These are phyloP conservation scores for Penicillium sp. DNA, from an alignment of 2,329 filamentous ascomycete genomes.

Conservation along the genomic window DNA sequence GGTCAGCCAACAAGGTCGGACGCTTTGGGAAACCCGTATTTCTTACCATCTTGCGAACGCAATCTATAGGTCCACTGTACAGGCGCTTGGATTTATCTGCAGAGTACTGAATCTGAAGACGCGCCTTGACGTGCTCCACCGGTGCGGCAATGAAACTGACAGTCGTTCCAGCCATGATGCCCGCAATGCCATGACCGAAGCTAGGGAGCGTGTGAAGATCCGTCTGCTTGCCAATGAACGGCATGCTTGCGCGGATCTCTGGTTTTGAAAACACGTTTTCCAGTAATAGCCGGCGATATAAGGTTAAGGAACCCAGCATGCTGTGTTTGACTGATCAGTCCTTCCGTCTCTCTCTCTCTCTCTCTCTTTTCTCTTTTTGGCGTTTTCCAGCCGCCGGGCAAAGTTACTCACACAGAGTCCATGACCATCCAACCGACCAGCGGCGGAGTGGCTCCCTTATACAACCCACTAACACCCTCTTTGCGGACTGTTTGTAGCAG, in stretches of 20 bases:
- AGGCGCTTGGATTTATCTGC: slow-evolving; percentile 65
- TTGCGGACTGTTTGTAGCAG: slow-evolving; percentile 72
- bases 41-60: slow-evolving; percentile 55
- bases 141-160: slow-evolving; percentile 89
- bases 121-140: slow-evolving; percentile 88
- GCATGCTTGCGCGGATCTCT: slow-evolving; percentile 30
- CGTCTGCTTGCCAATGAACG: slow-evolving; percentile 28
- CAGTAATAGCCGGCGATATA: slow-evolving; percentile 76
- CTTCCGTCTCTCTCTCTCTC: too few species aligned
- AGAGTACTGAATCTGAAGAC: slow-evolving; percentile 88
- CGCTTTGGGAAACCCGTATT: too few species aligned
- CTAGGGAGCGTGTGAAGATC: slow-evolving; percentile 53
- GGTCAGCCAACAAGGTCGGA: too few species aligned
- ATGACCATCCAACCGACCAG: slow-evolving; percentile 98
- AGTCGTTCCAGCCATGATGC: slow-evolving; percentile 75
- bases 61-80: slow-evolving; percentile 83
- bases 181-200: slow-evolving; percentile 77
- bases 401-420: slow-evolving; percentile 73
- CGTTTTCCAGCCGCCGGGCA: too few species aligned
- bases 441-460: slow-evolving; percentile 89
- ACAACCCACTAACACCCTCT: slow-evolving; percentile 75
- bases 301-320: slow-evolving; percentile 84
- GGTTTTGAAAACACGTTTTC: slow-evolving; percentile 65
- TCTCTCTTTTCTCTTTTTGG: too few species aligned
- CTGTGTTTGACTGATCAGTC: too few species aligned